Conservation (phyloP, 1,284 basidiomycete genomes). For the Coniferiporia sulphurascens region DNA sequence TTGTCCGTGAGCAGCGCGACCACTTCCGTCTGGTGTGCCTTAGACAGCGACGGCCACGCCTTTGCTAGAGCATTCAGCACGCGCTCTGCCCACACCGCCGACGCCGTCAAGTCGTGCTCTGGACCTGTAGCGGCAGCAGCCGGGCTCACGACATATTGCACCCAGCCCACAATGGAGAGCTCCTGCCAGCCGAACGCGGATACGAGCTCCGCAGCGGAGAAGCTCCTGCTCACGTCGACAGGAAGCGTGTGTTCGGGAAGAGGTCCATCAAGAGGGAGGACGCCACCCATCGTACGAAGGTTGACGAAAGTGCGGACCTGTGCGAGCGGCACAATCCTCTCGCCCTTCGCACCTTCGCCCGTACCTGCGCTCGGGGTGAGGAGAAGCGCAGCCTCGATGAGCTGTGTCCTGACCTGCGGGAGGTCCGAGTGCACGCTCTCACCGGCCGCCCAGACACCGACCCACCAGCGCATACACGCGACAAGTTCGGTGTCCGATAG, state of each 20-base stretch:
- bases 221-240: constrained; percentile 58
- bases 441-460: constrained; percentile 53
- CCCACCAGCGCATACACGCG: constrained; percentile 90
- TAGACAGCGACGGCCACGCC: constrained; percentile 71
- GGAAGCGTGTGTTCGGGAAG: constrained; percentile 79
- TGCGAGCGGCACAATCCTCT: constrained; percentile 64
- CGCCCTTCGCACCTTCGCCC: constrained; percentile 32
- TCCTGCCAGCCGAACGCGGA: constrained; percentile 78
- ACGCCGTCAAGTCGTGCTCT: constrained; percentile 65
- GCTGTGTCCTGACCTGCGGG: constrained; percentile 48
- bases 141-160: constrained; percentile 56
- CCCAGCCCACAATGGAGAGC: constrained; percentile 74
- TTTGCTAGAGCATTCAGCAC: constrained; percentile 71
- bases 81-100: constrained; percentile 78
- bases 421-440: constrained; percentile 34
- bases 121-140: constrained; percentile 35
- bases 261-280: constrained; percentile 80
- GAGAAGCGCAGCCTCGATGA: constrained; percentile 64
- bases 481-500: constrained; percentile 74
- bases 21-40: constrained; percentile 54
- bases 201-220: constrained; percentile 53
- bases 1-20: constrained; percentile 54
- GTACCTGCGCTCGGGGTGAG: constrained; percentile 42
- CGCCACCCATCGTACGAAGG: constrained; percentile 47
- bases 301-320: constrained; percentile 75